Evolutionary conservation across 1,284 basidiomycete species (phyloP).

Genomic region (Pterula multifida): DNA sequence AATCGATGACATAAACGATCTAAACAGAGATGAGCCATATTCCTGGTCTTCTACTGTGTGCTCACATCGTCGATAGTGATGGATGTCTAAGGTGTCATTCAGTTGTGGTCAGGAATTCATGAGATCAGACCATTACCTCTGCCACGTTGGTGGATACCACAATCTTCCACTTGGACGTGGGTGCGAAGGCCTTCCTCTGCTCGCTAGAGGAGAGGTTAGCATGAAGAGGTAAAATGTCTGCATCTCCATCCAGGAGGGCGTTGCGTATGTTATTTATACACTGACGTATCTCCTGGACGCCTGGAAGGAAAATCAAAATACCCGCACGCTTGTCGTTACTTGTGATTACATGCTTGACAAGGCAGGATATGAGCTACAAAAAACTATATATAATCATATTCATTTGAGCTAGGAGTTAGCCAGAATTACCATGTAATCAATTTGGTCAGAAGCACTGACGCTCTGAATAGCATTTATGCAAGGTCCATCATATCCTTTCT

Average conservation of each 20-base stretch:
- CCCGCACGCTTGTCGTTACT: conserved; percentile 44
- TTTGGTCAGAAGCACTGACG: conserved; percentile 48
- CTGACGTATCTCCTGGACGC: conserved; percentile 79
- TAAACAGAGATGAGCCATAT: background rate
- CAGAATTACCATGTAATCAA: conserved; percentile 58
- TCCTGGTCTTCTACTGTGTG: background rate
- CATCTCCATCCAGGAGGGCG: conserved; percentile 23
- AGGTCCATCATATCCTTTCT: conserved; percentile 41
- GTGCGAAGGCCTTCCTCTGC: conserved; percentile 71
- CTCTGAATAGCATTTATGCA: conserved; percentile 46
- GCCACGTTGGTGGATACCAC: conserved; percentile 88
- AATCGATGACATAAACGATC: conserved; percentile 67
- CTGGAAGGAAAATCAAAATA: conserved; percentile 82
- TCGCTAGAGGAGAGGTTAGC: conserved; percentile 83
- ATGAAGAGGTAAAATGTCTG: conserved; percentile 75
- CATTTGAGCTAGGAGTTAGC: background rate
- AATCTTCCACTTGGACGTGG: conserved; percentile 66
- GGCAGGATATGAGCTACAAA: conserved; percentile 50
- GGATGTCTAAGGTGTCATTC: conserved; percentile 56
- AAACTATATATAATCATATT: conserved; percentile 1
- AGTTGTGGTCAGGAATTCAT: conserved; percentile 2
- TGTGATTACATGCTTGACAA: conserved; percentile 56
- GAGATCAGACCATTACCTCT: conserved; percentile 29
- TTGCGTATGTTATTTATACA: conserved; percentile 61
- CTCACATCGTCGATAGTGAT: conserved; percentile 88